A percentile compares a stretch with the other conserved stretches of the same genome.
Evolutionary conservation across 768 basidiomycete species (phyloP).

Genomic region (Tylopilus felleus): DNA sequence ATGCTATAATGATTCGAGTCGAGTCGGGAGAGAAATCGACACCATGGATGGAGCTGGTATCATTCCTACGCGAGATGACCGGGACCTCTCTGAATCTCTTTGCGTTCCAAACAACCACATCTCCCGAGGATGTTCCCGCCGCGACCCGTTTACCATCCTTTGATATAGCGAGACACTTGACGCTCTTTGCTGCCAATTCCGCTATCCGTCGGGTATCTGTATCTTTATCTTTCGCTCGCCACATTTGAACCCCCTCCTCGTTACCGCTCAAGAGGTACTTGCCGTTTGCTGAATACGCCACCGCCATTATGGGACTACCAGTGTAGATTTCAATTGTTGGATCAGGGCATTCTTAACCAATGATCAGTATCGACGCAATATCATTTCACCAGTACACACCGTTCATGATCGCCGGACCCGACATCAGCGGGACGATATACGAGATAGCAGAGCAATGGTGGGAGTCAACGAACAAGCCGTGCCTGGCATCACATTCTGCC

Average conservation of each 20-base stretch:
- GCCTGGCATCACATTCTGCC: no score
- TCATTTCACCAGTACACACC: no score
- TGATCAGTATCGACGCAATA: no score
- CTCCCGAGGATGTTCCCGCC: not conserved
- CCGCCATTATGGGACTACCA: no score
- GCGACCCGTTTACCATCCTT: not conserved
- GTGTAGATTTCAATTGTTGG: no score
- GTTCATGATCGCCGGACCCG: no score
- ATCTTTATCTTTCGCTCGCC: not conserved
- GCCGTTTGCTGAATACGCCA: not conserved
- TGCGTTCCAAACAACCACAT: not conserved
- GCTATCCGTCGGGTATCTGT: no score
- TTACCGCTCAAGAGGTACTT: not conserved
- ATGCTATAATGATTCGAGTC: not conserved
- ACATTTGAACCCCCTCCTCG: not conserved
- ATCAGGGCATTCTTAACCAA: no score
- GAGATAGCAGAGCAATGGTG: no score
- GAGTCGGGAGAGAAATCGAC: not conserved
- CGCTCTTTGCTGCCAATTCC: not conserved
- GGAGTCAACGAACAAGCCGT: no score
- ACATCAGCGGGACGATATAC: no score
- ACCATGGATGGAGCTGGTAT: not conserved
- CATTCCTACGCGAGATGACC: not conserved
- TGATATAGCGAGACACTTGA: not conserved
- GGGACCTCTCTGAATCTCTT: not conserved